Percentiles rank a stretch among this genome's conserved stretches.
Evolutionary conservation across 176 grass and related monocot species (phyloP).

Genomic region (Rhipidocladum racemiflorum): DNA sequence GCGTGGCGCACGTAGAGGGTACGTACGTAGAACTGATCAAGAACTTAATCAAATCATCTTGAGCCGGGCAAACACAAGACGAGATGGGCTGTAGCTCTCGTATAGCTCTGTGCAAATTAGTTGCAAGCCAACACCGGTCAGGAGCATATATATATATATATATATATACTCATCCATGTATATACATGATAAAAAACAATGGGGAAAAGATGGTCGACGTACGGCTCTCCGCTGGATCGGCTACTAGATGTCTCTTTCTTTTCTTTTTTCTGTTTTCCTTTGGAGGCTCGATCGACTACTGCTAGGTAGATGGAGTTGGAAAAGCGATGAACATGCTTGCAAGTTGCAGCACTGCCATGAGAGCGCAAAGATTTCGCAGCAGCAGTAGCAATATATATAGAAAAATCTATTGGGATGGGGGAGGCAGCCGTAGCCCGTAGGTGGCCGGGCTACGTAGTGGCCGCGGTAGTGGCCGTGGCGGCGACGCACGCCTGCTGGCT

Average conservation of each 20-base stretch:
- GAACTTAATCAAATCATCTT: background rate
- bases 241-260: background rate
- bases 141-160: no score
- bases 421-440: conserved; percentile 22
- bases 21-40: background rate
- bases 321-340: background rate
- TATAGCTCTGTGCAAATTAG: background rate
- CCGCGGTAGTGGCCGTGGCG: background rate
- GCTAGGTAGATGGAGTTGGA: background rate
- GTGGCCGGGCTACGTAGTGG: conserved; percentile 38
- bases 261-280: no score
- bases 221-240: background rate
- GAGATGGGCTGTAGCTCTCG: background rate
- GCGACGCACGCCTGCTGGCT: background rate
- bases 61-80: background rate
- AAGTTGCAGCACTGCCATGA: no score
- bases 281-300: no score
- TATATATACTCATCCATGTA: no score
- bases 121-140: background rate
- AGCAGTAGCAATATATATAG: conserved; percentile 20
- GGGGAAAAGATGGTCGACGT: background rate
- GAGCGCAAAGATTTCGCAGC: background rate
- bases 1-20: background rate
- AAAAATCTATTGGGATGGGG: background rate
- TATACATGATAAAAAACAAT: background rate